A percentile compares a stretch with the other conserved stretches of the same genome.
Evolutionary conservation across 2,329 filamentous ascomycete species (phyloP).

Genomic region (Teratosphaeria epicoccoides): DNA sequence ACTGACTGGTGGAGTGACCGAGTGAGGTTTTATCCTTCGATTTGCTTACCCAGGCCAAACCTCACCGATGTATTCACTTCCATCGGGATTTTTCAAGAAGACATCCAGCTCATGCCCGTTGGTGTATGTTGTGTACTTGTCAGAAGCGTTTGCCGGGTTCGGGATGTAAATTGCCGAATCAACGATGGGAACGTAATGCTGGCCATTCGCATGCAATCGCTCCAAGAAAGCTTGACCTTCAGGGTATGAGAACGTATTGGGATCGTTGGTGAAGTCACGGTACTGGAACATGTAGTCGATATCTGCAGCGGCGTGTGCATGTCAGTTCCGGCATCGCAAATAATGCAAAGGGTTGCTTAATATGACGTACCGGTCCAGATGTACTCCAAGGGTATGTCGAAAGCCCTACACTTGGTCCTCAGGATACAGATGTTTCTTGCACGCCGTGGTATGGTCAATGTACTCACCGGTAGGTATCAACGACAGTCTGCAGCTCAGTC

Average conservation of each 20-base stretch:
- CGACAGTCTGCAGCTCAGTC: conserved; percentile 51
- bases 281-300: conserved; percentile 47
- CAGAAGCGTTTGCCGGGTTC: conserved; percentile 38
- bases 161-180: conserved; percentile 55
- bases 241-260: conserved; percentile 39
- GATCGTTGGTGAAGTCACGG: conserved; percentile 49
- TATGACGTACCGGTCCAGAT: conserved; percentile 29
- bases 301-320: conserved; percentile 14
- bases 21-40: no score
- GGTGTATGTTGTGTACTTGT: conserved; percentile 42
- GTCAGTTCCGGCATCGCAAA: no score
- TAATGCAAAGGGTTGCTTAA: no score
- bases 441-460: no score
- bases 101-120: conserved; percentile 24
- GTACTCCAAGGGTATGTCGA: conserved; percentile 47
- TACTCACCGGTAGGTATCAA: conserved; percentile 29
- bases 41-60: conserved; percentile 36
- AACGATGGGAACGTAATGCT: conserved; percentile 52
- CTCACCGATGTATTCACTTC: conserved; percentile 45
- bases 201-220: conserved; percentile 42
- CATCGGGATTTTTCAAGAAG: conserved; percentile 28
- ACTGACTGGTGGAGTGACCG: no score
- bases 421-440: no score
- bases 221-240: conserved; percentile 43
- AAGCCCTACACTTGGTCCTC: conserved; percentile 29